These are phyloP conservation scores for Mycena alexandri DNA, from an alignment of 768 basidiomycete species.

Conservation along the genomic window DNA sequence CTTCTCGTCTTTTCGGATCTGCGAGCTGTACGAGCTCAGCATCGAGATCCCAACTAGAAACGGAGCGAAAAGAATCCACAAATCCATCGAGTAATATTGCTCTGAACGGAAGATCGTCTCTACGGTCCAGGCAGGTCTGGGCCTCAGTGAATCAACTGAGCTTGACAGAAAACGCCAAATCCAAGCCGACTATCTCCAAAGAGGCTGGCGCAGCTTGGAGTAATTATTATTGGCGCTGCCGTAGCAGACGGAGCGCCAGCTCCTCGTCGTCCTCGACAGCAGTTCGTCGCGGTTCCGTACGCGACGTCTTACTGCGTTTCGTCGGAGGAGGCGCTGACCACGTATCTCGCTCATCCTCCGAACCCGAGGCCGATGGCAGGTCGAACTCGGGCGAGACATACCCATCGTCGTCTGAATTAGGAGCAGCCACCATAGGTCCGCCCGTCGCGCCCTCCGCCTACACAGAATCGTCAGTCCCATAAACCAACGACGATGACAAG, in stretches of 20 bases:
- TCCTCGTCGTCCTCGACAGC: slow-evolving; percentile 59
- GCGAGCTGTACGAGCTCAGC: background rate
- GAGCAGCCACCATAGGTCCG: slow-evolving; percentile 49
- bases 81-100: background rate
- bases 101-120: background rate
- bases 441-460: slow-evolving; percentile 49
- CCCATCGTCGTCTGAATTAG: slow-evolving; percentile 54
- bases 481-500: slow-evolving; percentile 17
- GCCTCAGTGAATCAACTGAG: background rate
- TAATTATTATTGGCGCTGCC: slow-evolving; percentile 39
- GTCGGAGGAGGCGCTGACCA: slow-evolving; percentile 45
- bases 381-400: slow-evolving; percentile 82
- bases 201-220: background rate
- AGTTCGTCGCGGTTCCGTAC: slow-evolving; percentile 28
- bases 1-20: background rate
- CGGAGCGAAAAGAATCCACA: background rate
- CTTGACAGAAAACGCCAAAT: slow-evolving; percentile 6
- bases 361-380: slow-evolving; percentile 50
- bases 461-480: slow-evolving; percentile 33
- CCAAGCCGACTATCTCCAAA: background rate
- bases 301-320: slow-evolving; percentile 45
- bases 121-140: slow-evolving; percentile 2
- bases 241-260: slow-evolving; percentile 72
- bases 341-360: slow-evolving; percentile 51
- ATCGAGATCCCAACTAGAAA: background rate